Conservation (phyloP, 2,329 filamentous ascomycete genomes). For the Didymella sp. region DNA sequence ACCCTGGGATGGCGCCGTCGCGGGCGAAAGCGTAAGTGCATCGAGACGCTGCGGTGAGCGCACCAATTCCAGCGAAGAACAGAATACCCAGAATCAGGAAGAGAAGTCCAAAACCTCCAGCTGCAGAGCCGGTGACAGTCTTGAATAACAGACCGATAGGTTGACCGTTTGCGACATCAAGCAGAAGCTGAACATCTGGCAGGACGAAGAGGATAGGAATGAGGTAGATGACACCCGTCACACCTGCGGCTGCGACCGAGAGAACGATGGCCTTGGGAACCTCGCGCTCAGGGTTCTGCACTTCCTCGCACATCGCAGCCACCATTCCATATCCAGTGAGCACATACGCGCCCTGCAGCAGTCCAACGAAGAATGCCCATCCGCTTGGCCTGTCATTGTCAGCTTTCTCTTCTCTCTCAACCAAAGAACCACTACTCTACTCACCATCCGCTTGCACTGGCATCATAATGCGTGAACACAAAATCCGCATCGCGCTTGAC, state of each 20-base stretch:
- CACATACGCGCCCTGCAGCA: slow-evolving; percentile 70
- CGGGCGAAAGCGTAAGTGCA: slow-evolving; percentile 80
- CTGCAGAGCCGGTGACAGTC: slow-evolving; percentile 73
- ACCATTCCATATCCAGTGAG: slow-evolving; percentile 74
- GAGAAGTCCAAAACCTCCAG: slow-evolving; percentile 75
- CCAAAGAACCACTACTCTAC: slow-evolving; percentile 27
- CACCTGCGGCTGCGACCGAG: slow-evolving; percentile 69
- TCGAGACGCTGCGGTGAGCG: slow-evolving; percentile 74
- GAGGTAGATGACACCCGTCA: slow-evolving; percentile 72
- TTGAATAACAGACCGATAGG: slow-evolving; percentile 80
- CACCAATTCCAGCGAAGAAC: slow-evolving; percentile 77
- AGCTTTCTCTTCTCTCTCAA: neutral
- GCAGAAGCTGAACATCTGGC: slow-evolving; percentile 69
- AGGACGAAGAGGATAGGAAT: slow-evolving; percentile 79
- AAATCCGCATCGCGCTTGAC: slow-evolving; percentile 65
- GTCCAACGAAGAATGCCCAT: slow-evolving; percentile 76
- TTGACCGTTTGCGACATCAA: slow-evolving; percentile 72
- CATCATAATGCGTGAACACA: slow-evolving; percentile 73
- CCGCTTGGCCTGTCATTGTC: slow-evolving; percentile 60
- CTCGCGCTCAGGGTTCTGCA: slow-evolving; percentile 71
- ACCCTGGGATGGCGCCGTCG: slow-evolving; percentile 76
- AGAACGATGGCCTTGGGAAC: slow-evolving; percentile 75
- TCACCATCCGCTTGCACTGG: slow-evolving; percentile 68
- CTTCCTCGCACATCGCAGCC: slow-evolving; percentile 75
- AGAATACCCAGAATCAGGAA: slow-evolving; percentile 79